Percentiles rank a stretch among this genome's conserved stretches.
These are phyloP conservation scores for Hypericum androsaemum DNA, from an alignment of 345 rosid genomes.

Conservation along the genomic window DNA sequence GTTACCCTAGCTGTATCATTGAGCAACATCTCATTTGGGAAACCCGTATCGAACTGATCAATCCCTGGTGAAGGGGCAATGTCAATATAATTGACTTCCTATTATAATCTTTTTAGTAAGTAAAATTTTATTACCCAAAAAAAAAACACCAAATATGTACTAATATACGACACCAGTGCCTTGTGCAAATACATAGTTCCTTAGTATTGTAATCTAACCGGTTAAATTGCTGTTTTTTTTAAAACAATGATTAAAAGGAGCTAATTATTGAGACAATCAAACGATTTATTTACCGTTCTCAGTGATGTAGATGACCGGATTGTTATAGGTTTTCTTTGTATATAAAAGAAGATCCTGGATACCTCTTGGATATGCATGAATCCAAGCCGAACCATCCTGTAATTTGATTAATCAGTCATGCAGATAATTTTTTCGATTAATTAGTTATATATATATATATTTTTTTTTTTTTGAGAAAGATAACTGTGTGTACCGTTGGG, in stretches of 20 bases:
- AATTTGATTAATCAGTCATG: not conserved
- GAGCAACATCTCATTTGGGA: conserved; percentile 1
- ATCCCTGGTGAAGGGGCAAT: not conserved
- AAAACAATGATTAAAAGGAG: too few species aligned
- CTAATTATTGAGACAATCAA: too few species aligned
- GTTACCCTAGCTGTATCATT: conserved; percentile 2
- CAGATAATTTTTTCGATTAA: not conserved
- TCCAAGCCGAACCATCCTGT: conserved; percentile 6
- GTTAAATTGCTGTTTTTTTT: too few species aligned
- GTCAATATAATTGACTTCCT: too few species aligned
- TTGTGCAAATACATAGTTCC: too few species aligned
- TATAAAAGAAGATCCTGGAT: conserved; percentile 9
- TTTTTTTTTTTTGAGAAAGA: too few species aligned
- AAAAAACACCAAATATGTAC: too few species aligned
- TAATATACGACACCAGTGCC: too few species aligned
- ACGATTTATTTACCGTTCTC: conserved; percentile 11
- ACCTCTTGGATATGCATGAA: conserved; percentile 9
- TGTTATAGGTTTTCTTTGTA: conserved; percentile 3
- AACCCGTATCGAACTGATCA: conserved; percentile 1
- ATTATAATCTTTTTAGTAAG: too few species aligned
- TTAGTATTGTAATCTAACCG: too few species aligned
- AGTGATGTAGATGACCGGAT: conserved; percentile 12
- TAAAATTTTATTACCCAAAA: too few species aligned
- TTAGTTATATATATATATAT: too few species aligned
- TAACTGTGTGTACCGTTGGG: conserved; percentile 3